Evolutionary conservation across 2,329 filamentous ascomycete species (phyloP), one percentile per base, ranked within the genome.

Genomic region (Cladorrhinum sp.): DNA sequence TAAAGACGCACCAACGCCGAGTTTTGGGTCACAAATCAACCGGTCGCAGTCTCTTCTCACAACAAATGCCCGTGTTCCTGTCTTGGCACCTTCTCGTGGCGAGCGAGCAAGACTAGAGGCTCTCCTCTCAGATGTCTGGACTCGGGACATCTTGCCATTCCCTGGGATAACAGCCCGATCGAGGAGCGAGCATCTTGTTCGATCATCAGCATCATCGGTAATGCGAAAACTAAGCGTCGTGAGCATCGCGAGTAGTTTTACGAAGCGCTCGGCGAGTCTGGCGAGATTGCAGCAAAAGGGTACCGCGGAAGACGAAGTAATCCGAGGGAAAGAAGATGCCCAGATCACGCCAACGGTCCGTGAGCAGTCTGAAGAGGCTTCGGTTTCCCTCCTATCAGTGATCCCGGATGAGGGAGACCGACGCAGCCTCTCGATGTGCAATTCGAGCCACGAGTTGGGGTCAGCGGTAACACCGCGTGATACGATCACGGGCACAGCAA

Each of bases 191-290:
- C 85, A 90, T 69, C 78, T 91, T 2, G 87, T 95, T 51, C 83
- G 90, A 55, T 85, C 85, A 45, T 92, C 89, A n/a, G 90, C 92
- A 12, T 92, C 91, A 36, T 90, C 90, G 0, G 85, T 96, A 70
- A 96, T 96, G 78, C 85, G 92, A 56, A 96, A 93, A 72, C 82
- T 97, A 64, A 96, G 91, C 74, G 88, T 91, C 69, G 88, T 89
- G 53, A 92, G 88, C 72, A 89, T 95, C 65, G 83, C 90, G 13
- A 88, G 84, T 66, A 89, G 89, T 52, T 93, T 96, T 70, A 84
- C 85, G 38, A 90, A 88, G 57, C 65, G 68, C 20, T 66, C 67
- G 23, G 50, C 62, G 23, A 69, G 68, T 36, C 20, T 64, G 9
- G 63, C 63, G 4, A 67, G 67, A 27, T 23, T 67, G 50, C 62